Evolutionary conservation across 345 rosid species (phyloP).

Genomic region (Isatis tinctoria): DNA sequence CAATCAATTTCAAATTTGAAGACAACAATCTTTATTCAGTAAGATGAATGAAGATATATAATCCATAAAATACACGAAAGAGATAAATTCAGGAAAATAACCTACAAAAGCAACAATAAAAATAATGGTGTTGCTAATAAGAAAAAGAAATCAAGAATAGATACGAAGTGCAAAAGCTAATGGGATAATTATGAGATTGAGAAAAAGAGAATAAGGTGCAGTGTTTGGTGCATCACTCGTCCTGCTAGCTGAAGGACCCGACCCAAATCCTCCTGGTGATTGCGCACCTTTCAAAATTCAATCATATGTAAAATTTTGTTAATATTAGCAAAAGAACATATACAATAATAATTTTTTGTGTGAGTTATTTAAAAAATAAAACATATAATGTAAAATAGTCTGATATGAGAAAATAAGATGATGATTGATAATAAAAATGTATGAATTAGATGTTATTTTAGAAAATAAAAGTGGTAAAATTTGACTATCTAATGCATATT

Average conservation of each 20-base stretch:
- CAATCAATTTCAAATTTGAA: background rate
- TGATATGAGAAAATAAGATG: too few species aligned
- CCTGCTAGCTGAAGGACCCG: background rate
- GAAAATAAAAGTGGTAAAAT: background rate
- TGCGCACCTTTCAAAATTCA: slow-evolving; percentile 11
- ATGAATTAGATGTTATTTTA: background rate
- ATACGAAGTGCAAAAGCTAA: slow-evolving; percentile 14
- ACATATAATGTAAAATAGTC: too few species aligned
- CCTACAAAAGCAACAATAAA: slow-evolving; percentile 12
- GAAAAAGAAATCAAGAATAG: background rate
- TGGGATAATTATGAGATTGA: slow-evolving; percentile 3
- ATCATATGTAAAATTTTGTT: background rate
- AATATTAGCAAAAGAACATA: too few species aligned
- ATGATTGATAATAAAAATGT: too few species aligned
- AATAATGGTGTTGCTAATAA: background rate
- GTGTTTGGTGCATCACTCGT: slow-evolving; percentile 2
- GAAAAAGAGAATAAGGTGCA: slow-evolving; percentile 9
- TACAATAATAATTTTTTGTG: too few species aligned
- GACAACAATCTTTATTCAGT: background rate
- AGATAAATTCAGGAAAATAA: background rate
- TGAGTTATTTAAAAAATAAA: background rate
- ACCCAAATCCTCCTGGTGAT: slow-evolving; percentile 18
- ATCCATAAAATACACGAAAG: background rate
- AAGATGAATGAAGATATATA: slow-evolving; percentile 19
- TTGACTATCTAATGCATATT: background rate